Evolutionary conservation across 192 early-diverging fungal genomes (phyloP), one percentile per base, ranked within the genome.

Genomic region (Podila epigama): DNA sequence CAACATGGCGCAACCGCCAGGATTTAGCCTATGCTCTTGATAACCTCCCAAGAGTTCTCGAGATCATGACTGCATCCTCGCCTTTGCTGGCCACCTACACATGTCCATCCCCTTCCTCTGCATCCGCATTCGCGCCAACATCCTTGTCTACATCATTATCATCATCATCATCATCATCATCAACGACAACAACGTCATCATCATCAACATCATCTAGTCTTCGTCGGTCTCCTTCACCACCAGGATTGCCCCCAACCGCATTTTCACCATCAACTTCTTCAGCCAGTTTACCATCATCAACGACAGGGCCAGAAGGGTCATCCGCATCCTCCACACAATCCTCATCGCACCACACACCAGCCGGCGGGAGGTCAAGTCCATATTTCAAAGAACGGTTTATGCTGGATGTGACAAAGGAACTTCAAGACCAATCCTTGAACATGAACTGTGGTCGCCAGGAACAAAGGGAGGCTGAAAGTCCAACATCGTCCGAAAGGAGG

Each of bases 1-100:
- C 73, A 16, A 77, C 73, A 4, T 68, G 73, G 73, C 73, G 73
- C 15, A 77, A 77, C 32, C 73, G 73, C 18, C 73, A 77, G 53
- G 73, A 77, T 54, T 56, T 77, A 33, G 65, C 73, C 35, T 64
- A 68, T 32, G 73, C 73, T 22, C 66, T 77, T 40, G 73, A 77
- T 34, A 57, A 63, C 18, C 60, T 77, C 9, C 73, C 73, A 0
- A 50, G 50, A 27, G 58, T 68, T 13, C 60, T 77, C 12, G 73
- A 68, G 18, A 53, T 60, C 18, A 63, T 68, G 50, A 54, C 73
- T 15, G 66, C 65, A 1, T 50, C 55, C n/a, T 41, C 65, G 6
- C 70, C 35, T 64, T 31, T 68, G 1, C 44, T 68, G 6, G 66
- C 73, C 12, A 77, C 73, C 2, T 68, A 58, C 27, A 64, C 66